Evolutionary conservation across 805 yeast genomes (phyloP), one percentile per base, ranked within the genome.

Genomic region (Starmerella geochares): DNA sequence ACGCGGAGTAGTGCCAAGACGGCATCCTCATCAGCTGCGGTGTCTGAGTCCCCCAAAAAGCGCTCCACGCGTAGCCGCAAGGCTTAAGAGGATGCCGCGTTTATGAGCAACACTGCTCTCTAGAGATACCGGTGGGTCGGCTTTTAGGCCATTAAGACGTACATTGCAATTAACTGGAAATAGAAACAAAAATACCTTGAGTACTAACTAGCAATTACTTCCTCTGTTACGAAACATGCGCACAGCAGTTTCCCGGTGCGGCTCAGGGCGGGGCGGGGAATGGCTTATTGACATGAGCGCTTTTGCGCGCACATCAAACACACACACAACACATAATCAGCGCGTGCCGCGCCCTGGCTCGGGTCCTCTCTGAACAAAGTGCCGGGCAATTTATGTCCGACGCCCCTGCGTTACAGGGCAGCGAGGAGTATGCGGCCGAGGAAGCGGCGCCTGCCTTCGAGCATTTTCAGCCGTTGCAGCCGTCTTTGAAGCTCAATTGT

Each of bases 11-110:
- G 13, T n/a, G 37, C 37, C 13, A 37, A 37, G 40, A 5, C 40
- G 17, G 27, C 25, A 21, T 25, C 44, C 7, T 21, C 46, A 6
- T 29, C 46, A 14, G 20, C 42, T 3, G 46, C 51, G 9, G 27
- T 32, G 10, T 43, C 31, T 13, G 20, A 52, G n/a, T 14, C 48
- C 11, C 55, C 55, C 3, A 50, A 50, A 41, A 51, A 52, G 55
- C 55, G 57, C 23, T 27, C 57, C 14, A 52, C 55, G 11, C 57
- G 59, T 20, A 52, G 54, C 45, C 58, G 58, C 36, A 46, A 45
- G 52, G 56, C 55, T 11, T 55, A 54, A 24, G 14, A 23, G 5
- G 42, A 19, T 9, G n/a, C 35, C 35, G 17, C 11, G 11, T 27
- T 9, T 27, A n/a, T n/a, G n/a, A n/a, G n/a, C n/a, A n/a, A n/a